Evolutionary conservation across 73 alveolate genomes (phyloP), one percentile per base, ranked within the genome.

Genomic region (Uronychia binucleata): DNA sequence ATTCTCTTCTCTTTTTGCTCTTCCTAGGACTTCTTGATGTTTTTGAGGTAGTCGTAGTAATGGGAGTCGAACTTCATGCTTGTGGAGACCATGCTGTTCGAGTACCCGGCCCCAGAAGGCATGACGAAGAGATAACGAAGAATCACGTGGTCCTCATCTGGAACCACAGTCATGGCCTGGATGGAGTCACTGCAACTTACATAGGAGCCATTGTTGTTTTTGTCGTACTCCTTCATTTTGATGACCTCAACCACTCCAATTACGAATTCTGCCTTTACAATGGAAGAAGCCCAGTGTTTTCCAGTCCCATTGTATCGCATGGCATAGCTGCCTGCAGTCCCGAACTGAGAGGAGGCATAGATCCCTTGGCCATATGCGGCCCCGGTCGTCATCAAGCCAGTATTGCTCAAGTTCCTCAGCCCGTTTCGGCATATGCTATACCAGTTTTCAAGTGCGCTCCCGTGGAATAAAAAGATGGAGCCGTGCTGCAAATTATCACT

Each of bases 311-410:
- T 8, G 27, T 34, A 60, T 32, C 93, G 58, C 59, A 35, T 74
- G 0, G 89, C n/a, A 46, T 90, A 90, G 33, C 95, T 89, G 33
- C 30, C 29, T 26, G 92, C 59, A 28, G 91, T 86, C 0, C 60
- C 34, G 33, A 80, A 75, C 13, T 90, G 31, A 32, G 78, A 33
- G 14, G 97, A 88, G 58, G 91, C 80, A 85, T 92, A 92, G 27
- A 92, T 85, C 8, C 97, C 97, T 26, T 85, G 81, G 0, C 97
- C 97, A 79, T 79, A 74, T 13, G 95, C 95, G 27, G 96, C 94
- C 13, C 96, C 96, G 1, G 96, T 91, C 26, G 96, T 91, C 96
- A 91, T 91, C 58, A 91, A 26, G 13, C 77, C 60, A 26, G 96
- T 77, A 59, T 91, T 82, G 34, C 92, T 79, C 25, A 91, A 81